Evolutionary conservation across 139 green algal genomes (phyloP).

Genomic region (Volvox reticuliferus): DNA sequence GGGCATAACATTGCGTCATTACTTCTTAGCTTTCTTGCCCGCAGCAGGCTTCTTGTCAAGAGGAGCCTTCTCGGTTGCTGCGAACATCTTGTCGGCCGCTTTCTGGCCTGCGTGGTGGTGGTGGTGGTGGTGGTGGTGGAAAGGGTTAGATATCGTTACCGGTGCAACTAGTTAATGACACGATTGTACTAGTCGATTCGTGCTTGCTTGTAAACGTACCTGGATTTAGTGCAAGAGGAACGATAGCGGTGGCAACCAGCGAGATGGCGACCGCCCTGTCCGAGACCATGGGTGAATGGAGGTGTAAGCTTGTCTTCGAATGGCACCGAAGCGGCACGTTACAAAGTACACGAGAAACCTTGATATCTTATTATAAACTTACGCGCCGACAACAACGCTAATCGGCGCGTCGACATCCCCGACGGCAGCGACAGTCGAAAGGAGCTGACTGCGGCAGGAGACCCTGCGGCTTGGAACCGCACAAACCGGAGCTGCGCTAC

Average conservation of each 20-base stretch:
- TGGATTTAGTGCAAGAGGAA: conserved; percentile 17
- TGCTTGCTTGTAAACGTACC: background rate
- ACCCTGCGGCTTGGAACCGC: background rate
- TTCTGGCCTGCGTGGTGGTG: conserved; percentile 3
- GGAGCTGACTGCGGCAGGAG: background rate
- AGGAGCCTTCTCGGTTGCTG: conserved; percentile 2
- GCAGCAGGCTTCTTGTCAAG: conserved; percentile 28
- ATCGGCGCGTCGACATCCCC: conserved; percentile 33
- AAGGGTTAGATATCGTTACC: too few species aligned
- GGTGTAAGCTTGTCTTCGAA: background rate
- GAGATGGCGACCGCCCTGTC: conserved; percentile 11
- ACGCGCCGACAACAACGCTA: conserved; percentile 24
- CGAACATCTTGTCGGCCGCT: conserved; percentile 34
- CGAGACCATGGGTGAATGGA: background rate
- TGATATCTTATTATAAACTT: background rate
- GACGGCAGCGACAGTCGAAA: background rate
- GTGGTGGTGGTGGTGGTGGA: too few species aligned
- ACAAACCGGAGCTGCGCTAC: background rate
- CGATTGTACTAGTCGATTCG: too few species aligned
- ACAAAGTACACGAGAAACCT: background rate
- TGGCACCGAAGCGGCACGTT: background rate
- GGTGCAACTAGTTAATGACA: too few species aligned
- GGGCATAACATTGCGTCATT: background rate
- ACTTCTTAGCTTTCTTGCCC: conserved; percentile 38
- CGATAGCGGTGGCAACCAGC: background rate